These are phyloP conservation scores for Aspergillus funiculosus DNA, from an alignment of 495 filamentous ascomycete species.

Conservation along the genomic window DNA sequence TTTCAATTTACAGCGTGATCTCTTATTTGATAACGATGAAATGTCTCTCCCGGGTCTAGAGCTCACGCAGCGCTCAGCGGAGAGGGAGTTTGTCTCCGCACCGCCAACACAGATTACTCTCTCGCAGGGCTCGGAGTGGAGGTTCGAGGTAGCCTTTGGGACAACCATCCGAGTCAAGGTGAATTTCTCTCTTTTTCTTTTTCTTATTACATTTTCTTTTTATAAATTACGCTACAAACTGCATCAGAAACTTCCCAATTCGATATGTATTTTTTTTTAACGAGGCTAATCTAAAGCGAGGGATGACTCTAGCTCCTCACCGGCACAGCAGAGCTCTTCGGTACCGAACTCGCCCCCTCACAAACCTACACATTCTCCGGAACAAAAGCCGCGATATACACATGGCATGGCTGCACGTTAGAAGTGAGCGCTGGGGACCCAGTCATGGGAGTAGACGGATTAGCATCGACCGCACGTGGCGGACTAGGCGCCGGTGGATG, in stretches of 20 bases:
- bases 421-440: constrained; percentile 58
- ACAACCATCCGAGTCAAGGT: constrained; percentile 59
- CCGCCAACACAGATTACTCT: constrained; percentile 44
- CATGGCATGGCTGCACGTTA: constrained; percentile 81
- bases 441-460: constrained; percentile 38
- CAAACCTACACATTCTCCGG: constrained; percentile 77
- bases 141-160: constrained; percentile 78
- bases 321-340: constrained; percentile 91
- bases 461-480: constrained; percentile 13
- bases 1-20: not conserved
- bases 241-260: too few species aligned
- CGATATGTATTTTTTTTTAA: not conserved
- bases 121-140: constrained; percentile 64
- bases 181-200: constrained; percentile 10
- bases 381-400: constrained; percentile 81
- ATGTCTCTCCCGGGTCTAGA: constrained; percentile 49
- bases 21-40: constrained; percentile 12
- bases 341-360: constrained; percentile 82
- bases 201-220: constrained; percentile 9
- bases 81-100: constrained; percentile 33
- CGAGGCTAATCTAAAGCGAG: constrained; percentile 11
- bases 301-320: constrained; percentile 51
- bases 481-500: constrained; percentile 46
- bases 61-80: constrained; percentile 39
- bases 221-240: too few species aligned